phyloP scores from a whole-genome alignment of 768 basidiomycete species.

The Psilocybe sp. region DNA sequence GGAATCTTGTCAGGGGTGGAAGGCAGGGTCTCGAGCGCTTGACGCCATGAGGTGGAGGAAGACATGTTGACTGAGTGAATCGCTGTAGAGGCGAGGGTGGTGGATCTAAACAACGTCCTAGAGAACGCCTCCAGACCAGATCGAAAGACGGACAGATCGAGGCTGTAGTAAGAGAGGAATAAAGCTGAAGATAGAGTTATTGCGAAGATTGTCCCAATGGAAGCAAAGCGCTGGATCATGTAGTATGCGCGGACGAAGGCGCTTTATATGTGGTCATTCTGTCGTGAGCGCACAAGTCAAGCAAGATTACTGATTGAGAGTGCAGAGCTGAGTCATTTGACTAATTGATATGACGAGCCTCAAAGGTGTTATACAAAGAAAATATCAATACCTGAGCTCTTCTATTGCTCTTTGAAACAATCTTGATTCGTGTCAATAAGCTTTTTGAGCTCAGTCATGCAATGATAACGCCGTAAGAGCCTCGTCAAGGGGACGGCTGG shows the following conservation, averaged over 20 bases:
- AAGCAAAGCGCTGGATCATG: constrained; percentile 6
- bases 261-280: neutral
- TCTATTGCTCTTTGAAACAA: too few relatives aligned
- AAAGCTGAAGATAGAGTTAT: constrained; percentile 12
- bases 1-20: constrained; percentile 61
- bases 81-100: neutral
- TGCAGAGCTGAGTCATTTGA: neutral
- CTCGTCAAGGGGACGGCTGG: too few relatives aligned
- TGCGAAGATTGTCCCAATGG: constrained; percentile 4
- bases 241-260: neutral
- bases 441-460: too few relatives aligned
- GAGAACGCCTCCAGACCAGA: constrained; percentile 6
- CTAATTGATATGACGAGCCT: neutral
- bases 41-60: constrained; percentile 35
- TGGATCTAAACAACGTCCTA: constrained; percentile 2
- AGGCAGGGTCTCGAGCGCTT: constrained; percentile 54
- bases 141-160: constrained; percentile 11
- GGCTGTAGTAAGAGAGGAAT: constrained; percentile 11
- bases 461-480: too few relatives aligned
- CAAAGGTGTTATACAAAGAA: too few relatives aligned
- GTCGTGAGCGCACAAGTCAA: neutral
- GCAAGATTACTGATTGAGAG: neutral
- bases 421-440: too few relatives aligned
- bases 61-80: constrained; percentile 10
- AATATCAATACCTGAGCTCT: too few relatives aligned